Conservation (phyloP, 352 stramenopile species). For the Pythium monospermum region DNA sequence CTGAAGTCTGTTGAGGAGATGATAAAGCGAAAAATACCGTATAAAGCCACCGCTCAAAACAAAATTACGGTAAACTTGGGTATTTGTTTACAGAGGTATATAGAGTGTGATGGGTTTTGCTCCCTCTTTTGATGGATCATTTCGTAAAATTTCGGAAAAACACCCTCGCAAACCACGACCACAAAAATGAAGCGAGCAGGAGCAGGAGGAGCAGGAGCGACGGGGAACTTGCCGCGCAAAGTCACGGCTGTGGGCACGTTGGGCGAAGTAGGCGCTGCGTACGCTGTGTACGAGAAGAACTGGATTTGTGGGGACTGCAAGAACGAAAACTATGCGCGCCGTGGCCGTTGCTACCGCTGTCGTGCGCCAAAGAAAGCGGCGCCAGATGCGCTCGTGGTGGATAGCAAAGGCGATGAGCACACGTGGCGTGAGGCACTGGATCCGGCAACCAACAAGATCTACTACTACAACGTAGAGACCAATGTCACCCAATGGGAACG, state of each 20-base stretch:
- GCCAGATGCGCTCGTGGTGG: slow-evolving; percentile 51
- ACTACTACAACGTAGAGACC: slow-evolving; percentile 92
- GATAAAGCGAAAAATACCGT: no score
- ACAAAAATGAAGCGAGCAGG: slow-evolving; percentile 11
- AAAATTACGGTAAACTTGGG: no score
- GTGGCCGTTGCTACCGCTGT: slow-evolving; percentile 76
- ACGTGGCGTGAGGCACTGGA: slow-evolving; percentile 91
- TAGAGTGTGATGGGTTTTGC: no score
- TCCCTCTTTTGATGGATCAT: no score
- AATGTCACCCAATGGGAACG: slow-evolving; percentile 88
- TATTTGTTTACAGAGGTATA: no score
- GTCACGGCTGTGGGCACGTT: slow-evolving; percentile 76
- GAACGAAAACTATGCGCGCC: slow-evolving; percentile 83
- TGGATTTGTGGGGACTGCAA: slow-evolving; percentile 83
- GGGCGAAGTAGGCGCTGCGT: slow-evolving; percentile 77
- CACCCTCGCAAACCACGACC: neutral
- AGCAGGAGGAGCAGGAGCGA: slow-evolving; percentile 1
- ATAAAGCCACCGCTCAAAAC: no score
- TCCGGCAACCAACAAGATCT: slow-evolving; percentile 85
- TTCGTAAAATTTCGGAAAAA: slow-evolving; percentile 9
- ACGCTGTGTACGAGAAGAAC: slow-evolving; percentile 89
- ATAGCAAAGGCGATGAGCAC: slow-evolving; percentile 45
- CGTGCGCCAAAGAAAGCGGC: slow-evolving; percentile 63
- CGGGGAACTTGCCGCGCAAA: slow-evolving; percentile 41
- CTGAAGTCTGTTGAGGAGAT: no score